Percentiles rank a stretch among this genome's conserved stretches.
Conservation (phyloP, 257 asterid species). For the Lycium ferocissimum region DNA sequence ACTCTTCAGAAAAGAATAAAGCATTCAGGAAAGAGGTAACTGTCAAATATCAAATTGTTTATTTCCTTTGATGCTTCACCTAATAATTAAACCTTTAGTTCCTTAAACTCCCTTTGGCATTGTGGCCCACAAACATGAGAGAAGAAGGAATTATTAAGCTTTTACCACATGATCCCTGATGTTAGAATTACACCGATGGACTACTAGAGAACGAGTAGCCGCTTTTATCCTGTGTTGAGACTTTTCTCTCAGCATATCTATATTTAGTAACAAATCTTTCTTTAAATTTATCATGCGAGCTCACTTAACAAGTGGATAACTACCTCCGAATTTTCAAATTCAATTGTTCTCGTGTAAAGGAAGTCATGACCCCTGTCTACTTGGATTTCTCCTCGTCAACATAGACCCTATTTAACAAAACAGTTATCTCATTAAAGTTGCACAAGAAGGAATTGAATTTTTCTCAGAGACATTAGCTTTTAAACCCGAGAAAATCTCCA, state of each 20-base stretch:
- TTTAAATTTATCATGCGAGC: background rate
- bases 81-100: background rate
- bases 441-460: background rate
- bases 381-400: constrained; percentile 10
- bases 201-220: background rate
- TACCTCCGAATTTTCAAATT: background rate
- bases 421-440: background rate
- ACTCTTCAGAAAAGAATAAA: constrained; percentile 9
- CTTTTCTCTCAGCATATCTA: background rate
- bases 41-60: constrained; percentile 13
- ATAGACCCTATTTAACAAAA: background rate
- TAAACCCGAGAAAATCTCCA: background rate
- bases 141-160: background rate
- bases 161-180: background rate
- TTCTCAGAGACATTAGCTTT: background rate
- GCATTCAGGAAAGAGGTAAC: background rate
- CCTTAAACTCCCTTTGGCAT: constrained; percentile 15
- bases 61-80: background rate
- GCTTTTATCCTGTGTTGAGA: background rate
- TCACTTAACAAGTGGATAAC: background rate
- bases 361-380: background rate
- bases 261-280: background rate
- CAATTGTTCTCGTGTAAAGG: background rate
- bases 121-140: background rate
- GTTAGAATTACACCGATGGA: background rate